These are phyloP conservation scores for Encephalitozoon romaleae DNA, from an alignment of 371 early-diverging fungal species.

Conservation along the genomic window DNA sequence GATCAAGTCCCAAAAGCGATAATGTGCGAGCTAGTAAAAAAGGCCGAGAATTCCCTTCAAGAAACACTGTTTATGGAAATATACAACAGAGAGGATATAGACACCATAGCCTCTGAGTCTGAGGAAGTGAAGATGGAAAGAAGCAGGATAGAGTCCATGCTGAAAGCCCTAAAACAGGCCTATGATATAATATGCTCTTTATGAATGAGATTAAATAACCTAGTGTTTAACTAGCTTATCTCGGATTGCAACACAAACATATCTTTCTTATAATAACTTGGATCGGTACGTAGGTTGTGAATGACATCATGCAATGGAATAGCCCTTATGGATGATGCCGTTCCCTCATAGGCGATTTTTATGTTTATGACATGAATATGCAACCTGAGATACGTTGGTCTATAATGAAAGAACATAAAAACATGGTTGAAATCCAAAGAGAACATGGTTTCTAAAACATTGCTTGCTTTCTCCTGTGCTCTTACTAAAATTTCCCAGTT, in stretches of 20 bases:
- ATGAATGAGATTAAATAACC: conserved; percentile 4
- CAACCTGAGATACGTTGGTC: conserved; percentile 38
- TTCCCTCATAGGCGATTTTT: not conserved
- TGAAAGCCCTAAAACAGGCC: conserved; percentile 68
- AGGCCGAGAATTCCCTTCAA: conserved; percentile 81
- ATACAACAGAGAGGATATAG: conserved; percentile 78
- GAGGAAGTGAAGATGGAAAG: conserved; percentile 77
- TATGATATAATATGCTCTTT: conserved; percentile 16
- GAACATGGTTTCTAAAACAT: not conserved
- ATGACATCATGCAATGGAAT: conserved; percentile 51
- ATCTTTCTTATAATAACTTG: conserved; percentile 47
- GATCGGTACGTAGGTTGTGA: conserved; percentile 30
- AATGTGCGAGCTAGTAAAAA: conserved; percentile 83
- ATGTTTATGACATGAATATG: conserved; percentile 54
- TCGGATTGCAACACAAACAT: conserved; percentile 1
- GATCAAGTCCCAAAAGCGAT: conserved; percentile 97
- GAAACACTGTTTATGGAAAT: conserved; percentile 81
- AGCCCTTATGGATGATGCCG: conserved; percentile 3
- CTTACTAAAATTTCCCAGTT: not conserved
- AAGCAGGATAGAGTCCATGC: conserved; percentile 58
- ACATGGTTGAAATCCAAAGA: conserved; percentile 5
- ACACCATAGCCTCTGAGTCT: conserved; percentile 81
- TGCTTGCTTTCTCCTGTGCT: not conserved
- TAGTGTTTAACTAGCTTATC: not conserved
- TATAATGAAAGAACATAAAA: conserved; percentile 48